Percentiles rank a stretch among this genome's conserved stretches.
phyloP scores from a whole-genome alignment of 2,329 filamentous ascomycete genomes.

The Fusarium equiseti region DNA sequence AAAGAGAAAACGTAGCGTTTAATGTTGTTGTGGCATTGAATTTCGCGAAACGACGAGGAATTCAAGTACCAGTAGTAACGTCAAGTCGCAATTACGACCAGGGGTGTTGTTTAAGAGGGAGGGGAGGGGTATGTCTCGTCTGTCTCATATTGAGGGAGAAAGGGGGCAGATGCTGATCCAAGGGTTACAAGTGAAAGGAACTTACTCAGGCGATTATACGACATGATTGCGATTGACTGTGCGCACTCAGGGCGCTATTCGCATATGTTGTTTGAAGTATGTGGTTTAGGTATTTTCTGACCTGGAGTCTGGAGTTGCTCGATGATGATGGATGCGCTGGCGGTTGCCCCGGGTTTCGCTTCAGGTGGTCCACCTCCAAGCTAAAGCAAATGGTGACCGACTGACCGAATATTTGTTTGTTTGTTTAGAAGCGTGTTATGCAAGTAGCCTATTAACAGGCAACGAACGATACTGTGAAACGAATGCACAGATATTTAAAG shows the following conservation, averaged over 20 bases:
- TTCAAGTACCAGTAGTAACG: neutral
- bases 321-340: conserved; percentile 23
- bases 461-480: conserved; percentile 19
- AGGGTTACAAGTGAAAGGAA: conserved; percentile 45
- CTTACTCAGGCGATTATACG: conserved; percentile 81
- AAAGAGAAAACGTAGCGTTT: neutral
- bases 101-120: conserved; percentile 38
- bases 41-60: conserved; percentile 1
- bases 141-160: conserved; percentile 39
- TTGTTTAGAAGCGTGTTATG: conserved; percentile 19
- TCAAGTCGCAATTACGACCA: conserved; percentile 33
- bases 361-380: conserved; percentile 1
- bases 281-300: conserved; percentile 16
- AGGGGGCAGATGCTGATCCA: conserved; percentile 36
- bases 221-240: conserved; percentile 63
- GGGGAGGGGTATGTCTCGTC: conserved; percentile 43
- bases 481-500: conserved; percentile 13
- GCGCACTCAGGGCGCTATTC: conserved; percentile 43
- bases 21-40: neutral
- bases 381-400: conserved; percentile 10
- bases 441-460: conserved; percentile 5
- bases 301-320: conserved; percentile 9
- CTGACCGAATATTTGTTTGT: neutral
- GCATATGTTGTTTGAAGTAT: conserved; percentile 8
- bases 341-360: conserved; percentile 45